phyloP scores from a whole-genome alignment of 2,329 filamentous ascomycete genomes.

The Aspergillus intermedius region DNA sequence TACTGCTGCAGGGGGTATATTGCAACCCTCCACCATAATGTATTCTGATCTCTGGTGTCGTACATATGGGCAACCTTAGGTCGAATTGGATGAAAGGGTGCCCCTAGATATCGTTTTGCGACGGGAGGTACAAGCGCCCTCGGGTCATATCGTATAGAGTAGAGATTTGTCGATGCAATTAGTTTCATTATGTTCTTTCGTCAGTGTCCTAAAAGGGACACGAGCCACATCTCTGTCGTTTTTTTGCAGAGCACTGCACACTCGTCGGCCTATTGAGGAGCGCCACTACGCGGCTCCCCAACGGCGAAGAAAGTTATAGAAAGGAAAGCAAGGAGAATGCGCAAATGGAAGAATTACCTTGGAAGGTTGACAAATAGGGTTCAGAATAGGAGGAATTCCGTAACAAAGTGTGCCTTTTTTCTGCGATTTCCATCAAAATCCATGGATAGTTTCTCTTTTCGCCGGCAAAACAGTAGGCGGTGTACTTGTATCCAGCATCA shows the following conservation, averaged over 20 bases:
- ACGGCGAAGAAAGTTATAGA: background rate
- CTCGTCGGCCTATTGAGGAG: background rate
- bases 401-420: background rate
- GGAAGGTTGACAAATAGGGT: background rate
- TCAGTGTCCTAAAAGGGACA: background rate
- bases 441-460: constrained; percentile 4
- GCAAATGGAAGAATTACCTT: background rate
- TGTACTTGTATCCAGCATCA: constrained; percentile 1
- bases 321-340: background rate
- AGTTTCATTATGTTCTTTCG: constrained; percentile 13
- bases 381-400: background rate
- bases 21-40: constrained; percentile 45
- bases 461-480: constrained; percentile 11
- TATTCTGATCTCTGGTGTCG: constrained; percentile 32
- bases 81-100: constrained; percentile 27
- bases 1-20: constrained; percentile 17
- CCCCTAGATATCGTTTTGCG: constrained; percentile 24
- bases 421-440: background rate
- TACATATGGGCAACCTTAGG: constrained; percentile 34
- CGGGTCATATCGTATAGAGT: constrained; percentile 19
- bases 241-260: background rate
- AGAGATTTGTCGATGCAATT: constrained; percentile 10
- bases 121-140: constrained; percentile 19
- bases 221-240: background rate
- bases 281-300: background rate